Evolutionary conservation across 345 rosid genomes (phyloP).

Genomic region (Salix koriyanagi): DNA sequence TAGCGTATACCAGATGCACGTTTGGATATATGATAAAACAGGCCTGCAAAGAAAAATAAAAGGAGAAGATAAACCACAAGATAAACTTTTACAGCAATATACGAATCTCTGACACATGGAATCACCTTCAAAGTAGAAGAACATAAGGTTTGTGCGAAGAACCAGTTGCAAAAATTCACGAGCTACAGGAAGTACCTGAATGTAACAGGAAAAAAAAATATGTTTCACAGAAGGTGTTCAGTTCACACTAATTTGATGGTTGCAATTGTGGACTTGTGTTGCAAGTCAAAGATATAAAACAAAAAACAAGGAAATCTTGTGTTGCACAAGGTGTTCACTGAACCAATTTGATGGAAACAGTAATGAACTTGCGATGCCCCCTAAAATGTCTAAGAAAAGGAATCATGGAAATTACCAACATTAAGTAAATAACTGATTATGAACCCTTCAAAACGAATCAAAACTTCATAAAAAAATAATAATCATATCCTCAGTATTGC

Average conservation of each 20-base stretch:
- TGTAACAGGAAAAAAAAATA: conserved; percentile 4
- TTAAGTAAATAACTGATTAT: neutral
- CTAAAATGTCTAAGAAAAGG: neutral
- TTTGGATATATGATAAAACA: conserved; percentile 90
- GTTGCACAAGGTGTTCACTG: neutral
- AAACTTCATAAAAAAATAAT: neutral
- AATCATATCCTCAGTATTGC: neutral
- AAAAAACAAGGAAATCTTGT: too few species aligned
- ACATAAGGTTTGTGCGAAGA: conserved; percentile 87
- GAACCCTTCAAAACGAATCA: neutral
- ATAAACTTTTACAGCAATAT: neutral
- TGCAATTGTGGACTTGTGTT: too few species aligned
- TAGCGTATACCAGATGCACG: conserved; percentile 80
- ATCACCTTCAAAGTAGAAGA: conserved; percentile 96
- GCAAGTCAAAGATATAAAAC: too few species aligned
- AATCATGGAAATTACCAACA: neutral
- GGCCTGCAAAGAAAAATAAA: conserved; percentile 35
- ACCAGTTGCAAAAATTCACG: conserved; percentile 74
- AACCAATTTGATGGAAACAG: neutral
- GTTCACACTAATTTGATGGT: too few species aligned
- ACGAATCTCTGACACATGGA: conserved; percentile 13
- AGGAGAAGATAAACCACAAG: neutral
- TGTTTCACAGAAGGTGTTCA: neutral
- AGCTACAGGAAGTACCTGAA: conserved; percentile 70
- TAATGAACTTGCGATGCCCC: neutral